Base-by-base conservation (phyloP, 805 yeast genomes). In the Ogataea allantospora region DNA sequence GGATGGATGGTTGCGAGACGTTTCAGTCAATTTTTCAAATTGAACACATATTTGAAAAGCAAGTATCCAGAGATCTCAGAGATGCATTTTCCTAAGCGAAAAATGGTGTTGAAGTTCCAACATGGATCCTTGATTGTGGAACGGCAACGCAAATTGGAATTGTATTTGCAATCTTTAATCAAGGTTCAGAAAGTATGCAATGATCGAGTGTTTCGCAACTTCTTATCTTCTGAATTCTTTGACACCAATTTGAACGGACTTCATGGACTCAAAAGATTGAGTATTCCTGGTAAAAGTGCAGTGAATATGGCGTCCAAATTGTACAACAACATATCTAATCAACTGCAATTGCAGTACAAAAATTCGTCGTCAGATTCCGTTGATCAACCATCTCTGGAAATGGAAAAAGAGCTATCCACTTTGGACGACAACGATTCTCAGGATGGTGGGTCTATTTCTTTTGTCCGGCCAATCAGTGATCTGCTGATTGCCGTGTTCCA, bases 1-100 rank as follows among this genome's bases (percentile, higher is more conserved):
- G 83, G 87, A 0, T 91, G 97, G 97, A 78, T 86, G 36, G 84
- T 88, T n/a, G 91, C 95, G 0, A 66, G 96, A 48, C 67, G 98
- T 40, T 89, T 80, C 54, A 85, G 85, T 50, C 96, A 91, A 54
- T 89, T 89, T 58, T 79, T 71, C 60, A 75, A 73, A 44, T 65
- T 89, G 22, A 79, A 89, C 54, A 77, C 76, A 43, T 78, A 83
- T 44, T 62, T 89, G 48, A 75, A 70, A 40, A 57, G 59, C 2
- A 66, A 62, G 29, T 81, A 78, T 48, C 71, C 78, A 0, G 66
- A 62, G 30, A 78, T 82, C 2, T 60, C 66, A 5, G 57, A 55
- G 2, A 50, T 82, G 11, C 71, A 66, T 31, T 75, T 77, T 60
- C 81, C 88, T 28, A 80, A 78, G 44, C 66, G 80, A 33, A 73